Evolutionary conservation across 352 stramenopile genomes (phyloP).

Genomic region (Phytophthora pisi): DNA sequence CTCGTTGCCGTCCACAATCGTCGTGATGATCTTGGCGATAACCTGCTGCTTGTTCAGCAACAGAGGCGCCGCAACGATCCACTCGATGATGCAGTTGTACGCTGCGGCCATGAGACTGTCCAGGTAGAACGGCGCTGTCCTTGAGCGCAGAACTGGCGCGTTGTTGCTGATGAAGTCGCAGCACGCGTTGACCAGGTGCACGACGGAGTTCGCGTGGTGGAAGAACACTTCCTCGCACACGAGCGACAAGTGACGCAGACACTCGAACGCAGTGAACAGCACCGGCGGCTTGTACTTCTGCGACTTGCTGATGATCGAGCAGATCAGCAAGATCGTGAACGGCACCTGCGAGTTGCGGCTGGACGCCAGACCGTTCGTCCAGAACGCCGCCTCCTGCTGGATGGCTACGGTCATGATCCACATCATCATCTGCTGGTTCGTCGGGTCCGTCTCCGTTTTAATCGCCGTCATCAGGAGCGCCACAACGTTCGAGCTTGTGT

Average conservation of each 20-base stretch:
- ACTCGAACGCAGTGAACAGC: conserved; percentile 88
- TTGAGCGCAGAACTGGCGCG: conserved; percentile 73
- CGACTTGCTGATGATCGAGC: conserved; percentile 84
- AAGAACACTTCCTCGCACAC: conserved; percentile 80
- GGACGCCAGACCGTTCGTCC: conserved; percentile 77
- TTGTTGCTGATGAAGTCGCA: conserved; percentile 88
- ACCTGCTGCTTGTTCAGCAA: conserved; percentile 78
- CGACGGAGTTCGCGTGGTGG: conserved; percentile 77
- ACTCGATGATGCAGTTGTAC: conserved; percentile 86
- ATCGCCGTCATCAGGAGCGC: conserved; percentile 82
- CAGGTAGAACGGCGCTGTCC: conserved; percentile 78
- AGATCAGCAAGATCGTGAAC: conserved; percentile 86
- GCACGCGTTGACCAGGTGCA: conserved; percentile 83
- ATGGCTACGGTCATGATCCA: conserved; percentile 88
- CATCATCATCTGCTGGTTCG: conserved; percentile 91
- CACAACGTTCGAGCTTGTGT: conserved; percentile 87
- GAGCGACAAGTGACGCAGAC: conserved; percentile 79
- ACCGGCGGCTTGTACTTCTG: conserved; percentile 82
- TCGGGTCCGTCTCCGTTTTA: conserved; percentile 82
- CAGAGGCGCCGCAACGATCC: conserved; percentile 77
- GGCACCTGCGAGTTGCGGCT: conserved; percentile 86
- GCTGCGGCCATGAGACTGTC: conserved; percentile 82
- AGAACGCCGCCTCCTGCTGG: conserved; percentile 87
- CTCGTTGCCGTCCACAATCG: conserved; percentile 80
- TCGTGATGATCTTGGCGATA: conserved; percentile 81